Percentiles rank a stretch among this genome's conserved stretches.
phyloP scores from a whole-genome alignment of 306 rosid species.

The Cicer chorassanicum region DNA sequence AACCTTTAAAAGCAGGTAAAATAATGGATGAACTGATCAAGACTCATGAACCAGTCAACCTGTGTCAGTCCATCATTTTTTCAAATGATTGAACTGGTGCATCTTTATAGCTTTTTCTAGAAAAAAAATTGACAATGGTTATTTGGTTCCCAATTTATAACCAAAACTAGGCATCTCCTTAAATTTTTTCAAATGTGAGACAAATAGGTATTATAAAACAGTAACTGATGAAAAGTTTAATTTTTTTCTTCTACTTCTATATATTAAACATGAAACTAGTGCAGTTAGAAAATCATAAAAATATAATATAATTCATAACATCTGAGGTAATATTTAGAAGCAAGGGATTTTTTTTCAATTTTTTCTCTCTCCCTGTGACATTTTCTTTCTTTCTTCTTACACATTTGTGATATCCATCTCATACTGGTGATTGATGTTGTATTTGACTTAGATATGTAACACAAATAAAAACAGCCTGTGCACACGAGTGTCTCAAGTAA shows the following conservation, averaged over 20 bases:
- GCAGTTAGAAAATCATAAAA: background rate
- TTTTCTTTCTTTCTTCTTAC: background rate
- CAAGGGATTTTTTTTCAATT: background rate
- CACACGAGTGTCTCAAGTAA: background rate
- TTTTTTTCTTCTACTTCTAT: slow-evolving; percentile 12
- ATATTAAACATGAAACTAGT: background rate
- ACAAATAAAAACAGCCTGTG: background rate
- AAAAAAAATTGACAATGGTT: background rate
- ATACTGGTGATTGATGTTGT: background rate
- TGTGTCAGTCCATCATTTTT: background rate
- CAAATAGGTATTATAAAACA: background rate
- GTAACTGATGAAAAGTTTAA: slow-evolving; percentile 5
- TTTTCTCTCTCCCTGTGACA: background rate
- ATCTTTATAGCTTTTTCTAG: background rate
- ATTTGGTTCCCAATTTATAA: slow-evolving; percentile 21
- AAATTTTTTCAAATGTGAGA: background rate
- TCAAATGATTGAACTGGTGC: background rate
- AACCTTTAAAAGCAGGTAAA: background rate
- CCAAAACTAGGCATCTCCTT: slow-evolving; percentile 3
- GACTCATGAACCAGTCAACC: slow-evolving; percentile 10
- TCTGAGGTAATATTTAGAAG: background rate
- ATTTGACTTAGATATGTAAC: background rate
- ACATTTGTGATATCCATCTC: background rate
- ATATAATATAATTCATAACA: background rate
- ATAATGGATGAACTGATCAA: slow-evolving; percentile 7